Evolutionary conservation across 2,329 filamentous ascomycete genomes (phyloP).

Genomic region (Ophiostoma novo-ulmi): DNA sequence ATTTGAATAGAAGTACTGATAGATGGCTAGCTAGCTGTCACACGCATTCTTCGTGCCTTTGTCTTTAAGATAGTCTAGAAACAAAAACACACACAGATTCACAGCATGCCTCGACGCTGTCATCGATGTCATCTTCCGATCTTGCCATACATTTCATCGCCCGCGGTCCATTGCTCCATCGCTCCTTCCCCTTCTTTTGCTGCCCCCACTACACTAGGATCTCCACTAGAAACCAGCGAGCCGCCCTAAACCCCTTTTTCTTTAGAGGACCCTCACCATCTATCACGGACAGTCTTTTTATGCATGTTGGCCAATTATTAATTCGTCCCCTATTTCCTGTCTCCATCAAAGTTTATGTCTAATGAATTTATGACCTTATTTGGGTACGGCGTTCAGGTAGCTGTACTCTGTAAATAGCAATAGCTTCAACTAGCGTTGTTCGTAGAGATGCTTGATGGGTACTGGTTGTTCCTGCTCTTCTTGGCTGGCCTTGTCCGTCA

Average conservation of each 20-base stretch:
- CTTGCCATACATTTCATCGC: neutral
- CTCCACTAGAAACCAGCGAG: slow-evolving; percentile 9
- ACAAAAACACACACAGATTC: neutral
- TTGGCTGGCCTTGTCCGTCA: slow-evolving; percentile 5
- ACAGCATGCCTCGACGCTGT: neutral
- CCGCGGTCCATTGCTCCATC: neutral
- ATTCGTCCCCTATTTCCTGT: slow-evolving; percentile 20
- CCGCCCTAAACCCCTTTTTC: slow-evolving; percentile 21
- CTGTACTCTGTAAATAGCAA: neutral
- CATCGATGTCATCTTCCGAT: slow-evolving; percentile 2
- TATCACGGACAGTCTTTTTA: neutral
- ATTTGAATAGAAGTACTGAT: neutral
- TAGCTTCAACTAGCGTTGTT: neutral
- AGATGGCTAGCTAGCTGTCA: neutral
- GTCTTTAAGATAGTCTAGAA: neutral
- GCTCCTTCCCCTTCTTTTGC: slow-evolving; percentile 8
- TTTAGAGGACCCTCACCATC: slow-evolving; percentile 9
- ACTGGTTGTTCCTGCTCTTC: slow-evolving; percentile 9
- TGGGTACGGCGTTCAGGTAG: neutral
- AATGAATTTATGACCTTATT: slow-evolving; percentile 11
- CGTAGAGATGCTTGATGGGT: neutral
- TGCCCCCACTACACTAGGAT: slow-evolving; percentile 14
- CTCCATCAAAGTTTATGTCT: slow-evolving; percentile 9
- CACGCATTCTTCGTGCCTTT: neutral
- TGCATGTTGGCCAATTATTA: slow-evolving; percentile 15